Evolutionary conservation across 2,329 filamentous ascomycete species (phyloP).

Genomic region (Neopestalotiopsis sp.): DNA sequence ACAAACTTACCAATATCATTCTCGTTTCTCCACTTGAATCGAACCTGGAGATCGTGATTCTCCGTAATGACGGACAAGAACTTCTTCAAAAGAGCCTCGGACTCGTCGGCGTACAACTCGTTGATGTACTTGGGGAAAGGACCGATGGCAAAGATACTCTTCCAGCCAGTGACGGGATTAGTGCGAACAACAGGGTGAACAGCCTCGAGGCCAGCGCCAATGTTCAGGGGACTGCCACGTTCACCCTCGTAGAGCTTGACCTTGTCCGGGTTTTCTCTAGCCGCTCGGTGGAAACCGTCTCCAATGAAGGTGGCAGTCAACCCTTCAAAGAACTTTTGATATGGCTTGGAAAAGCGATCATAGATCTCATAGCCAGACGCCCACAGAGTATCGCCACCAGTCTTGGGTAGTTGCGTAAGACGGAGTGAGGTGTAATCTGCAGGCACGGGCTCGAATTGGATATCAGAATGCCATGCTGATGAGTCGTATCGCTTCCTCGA

Average conservation of each 20-base stretch:
- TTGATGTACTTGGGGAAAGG: constrained; percentile 49
- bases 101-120: constrained; percentile 48
- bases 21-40: constrained; percentile 50
- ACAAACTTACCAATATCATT: constrained; percentile 45
- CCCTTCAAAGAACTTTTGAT: constrained; percentile 57
- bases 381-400: constrained; percentile 66
- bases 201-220: constrained; percentile 51
- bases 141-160: constrained; percentile 49
- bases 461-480: constrained; percentile 61
- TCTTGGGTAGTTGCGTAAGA: constrained; percentile 59
- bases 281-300: constrained; percentile 43
- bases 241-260: constrained; percentile 39
- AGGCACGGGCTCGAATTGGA: constrained; percentile 64
- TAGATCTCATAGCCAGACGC: constrained; percentile 67
- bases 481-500: constrained; percentile 43
- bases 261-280: constrained; percentile 32
- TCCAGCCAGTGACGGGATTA: constrained; percentile 69
- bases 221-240: constrained; percentile 48
- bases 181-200: constrained; percentile 64
- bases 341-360: constrained; percentile 57
- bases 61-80: constrained; percentile 47
- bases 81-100: constrained; percentile 45
- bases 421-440: constrained; percentile 67
- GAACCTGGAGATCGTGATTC: constrained; percentile 56
- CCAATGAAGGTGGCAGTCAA: constrained; percentile 54